These are phyloP conservation scores for Debaryomyces castellii DNA, from an alignment of 805 yeast genomes.

Conservation along the genomic window DNA sequence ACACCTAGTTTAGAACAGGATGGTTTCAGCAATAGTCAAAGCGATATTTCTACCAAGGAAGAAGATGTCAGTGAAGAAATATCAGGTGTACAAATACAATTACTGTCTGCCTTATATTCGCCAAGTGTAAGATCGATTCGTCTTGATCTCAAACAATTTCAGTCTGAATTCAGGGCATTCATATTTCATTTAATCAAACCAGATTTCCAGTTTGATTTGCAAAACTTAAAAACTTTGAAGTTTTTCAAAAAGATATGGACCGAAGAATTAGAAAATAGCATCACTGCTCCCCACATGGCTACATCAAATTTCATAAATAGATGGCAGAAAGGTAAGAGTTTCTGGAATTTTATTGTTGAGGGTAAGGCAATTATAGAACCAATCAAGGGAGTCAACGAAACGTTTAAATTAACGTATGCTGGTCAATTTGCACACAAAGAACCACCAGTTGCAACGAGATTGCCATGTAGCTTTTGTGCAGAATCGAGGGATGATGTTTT, in stretches of 20 bases:
- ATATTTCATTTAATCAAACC: constrained; percentile 31
- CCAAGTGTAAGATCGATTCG: constrained; percentile 39
- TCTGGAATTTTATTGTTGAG: constrained; percentile 69
- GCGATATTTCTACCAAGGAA: not conserved
- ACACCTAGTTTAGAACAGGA: constrained; percentile 12
- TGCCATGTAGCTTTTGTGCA: constrained; percentile 83
- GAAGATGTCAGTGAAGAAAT: constrained; percentile 6
- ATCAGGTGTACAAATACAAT: constrained; percentile 10
- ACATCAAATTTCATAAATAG: constrained; percentile 47
- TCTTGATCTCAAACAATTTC: constrained; percentile 44
- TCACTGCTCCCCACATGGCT: constrained; percentile 44
- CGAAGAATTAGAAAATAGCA: constrained; percentile 69
- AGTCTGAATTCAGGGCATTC: constrained; percentile 44
- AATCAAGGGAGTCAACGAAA: constrained; percentile 76
- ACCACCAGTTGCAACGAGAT: constrained; percentile 67
- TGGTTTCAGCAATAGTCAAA: not conserved
- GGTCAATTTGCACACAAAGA: constrained; percentile 13
- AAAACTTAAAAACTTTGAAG: constrained; percentile 48
- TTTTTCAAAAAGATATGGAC: constrained; percentile 63
- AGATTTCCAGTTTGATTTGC: constrained; percentile 35
- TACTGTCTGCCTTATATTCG: constrained; percentile 26
- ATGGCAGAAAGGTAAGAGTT: constrained; percentile 45
- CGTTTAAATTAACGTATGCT: constrained; percentile 48
- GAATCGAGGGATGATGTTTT: constrained; percentile 69
- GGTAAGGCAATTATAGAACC: constrained; percentile 87